Evolutionary conservation across 2,329 filamentous ascomycete genomes (phyloP).

Genomic region (Colletotrichum kahawae): DNA sequence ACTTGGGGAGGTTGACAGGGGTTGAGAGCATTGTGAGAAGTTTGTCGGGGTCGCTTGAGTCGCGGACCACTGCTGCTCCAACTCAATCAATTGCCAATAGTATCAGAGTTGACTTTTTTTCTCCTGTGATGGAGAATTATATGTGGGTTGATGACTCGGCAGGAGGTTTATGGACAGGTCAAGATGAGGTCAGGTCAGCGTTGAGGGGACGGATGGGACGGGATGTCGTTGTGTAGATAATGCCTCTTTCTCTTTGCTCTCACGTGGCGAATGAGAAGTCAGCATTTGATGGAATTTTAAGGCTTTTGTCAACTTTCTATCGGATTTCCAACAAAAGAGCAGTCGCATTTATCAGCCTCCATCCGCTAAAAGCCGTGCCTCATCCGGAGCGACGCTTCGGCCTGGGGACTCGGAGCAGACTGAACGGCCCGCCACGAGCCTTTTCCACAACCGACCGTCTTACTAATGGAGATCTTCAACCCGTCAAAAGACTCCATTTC

Average conservation of each 20-base stretch:
- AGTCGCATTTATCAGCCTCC: conserved; percentile 10
- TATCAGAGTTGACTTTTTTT: not conserved
- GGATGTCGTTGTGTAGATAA: not conserved
- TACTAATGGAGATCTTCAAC: not conserved
- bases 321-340: not conserved
- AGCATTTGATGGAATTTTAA: not conserved
- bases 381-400: conserved; percentile 2
- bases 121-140: not conserved
- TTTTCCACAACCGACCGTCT: not conserved
- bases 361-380: conserved; percentile 4
- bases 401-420: not conserved
- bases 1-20: conserved; percentile 63
- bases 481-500: not conserved
- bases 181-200: not conserved
- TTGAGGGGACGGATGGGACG: not conserved
- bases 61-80: not conserved
- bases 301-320: not conserved
- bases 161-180: not conserved
- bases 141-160: not conserved
- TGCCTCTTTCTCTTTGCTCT: not conserved
- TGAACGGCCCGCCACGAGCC: not conserved
- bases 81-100: not conserved
- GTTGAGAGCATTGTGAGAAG: conserved; percentile 25
- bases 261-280: conserved; percentile 10
- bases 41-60: conserved; percentile 1